These are phyloP conservation scores for Trichocomaceae sp. DNA, from an alignment of 2,329 filamentous ascomycete species.

Conservation along the genomic window DNA sequence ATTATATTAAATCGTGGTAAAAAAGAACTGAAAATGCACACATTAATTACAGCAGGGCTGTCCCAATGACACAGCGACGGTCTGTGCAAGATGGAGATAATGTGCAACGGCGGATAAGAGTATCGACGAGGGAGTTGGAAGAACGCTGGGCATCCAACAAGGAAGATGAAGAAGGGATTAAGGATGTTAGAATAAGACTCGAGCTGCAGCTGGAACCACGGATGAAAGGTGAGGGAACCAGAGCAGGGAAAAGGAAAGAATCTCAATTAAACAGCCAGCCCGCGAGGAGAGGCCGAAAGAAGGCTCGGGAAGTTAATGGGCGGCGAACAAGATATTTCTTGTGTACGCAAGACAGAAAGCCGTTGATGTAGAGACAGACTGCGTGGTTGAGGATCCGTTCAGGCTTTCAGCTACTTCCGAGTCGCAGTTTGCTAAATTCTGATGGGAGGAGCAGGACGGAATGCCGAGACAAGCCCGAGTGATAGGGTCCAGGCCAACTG, in stretches of 20 bases:
- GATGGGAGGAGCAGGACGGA: slow-evolving; percentile 1
- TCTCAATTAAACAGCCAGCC: neutral
- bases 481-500: slow-evolving; percentile 13
- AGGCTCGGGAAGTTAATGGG: slow-evolving; percentile 7
- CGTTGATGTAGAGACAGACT: neutral
- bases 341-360: neutral
- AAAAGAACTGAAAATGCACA: slow-evolving; percentile 1
- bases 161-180: slow-evolving; percentile 14
- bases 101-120: neutral
- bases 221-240: neutral
- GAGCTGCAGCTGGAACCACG: slow-evolving; percentile 8
- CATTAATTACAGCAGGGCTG: slow-evolving; percentile 6
- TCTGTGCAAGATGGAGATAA: slow-evolving; percentile 4
- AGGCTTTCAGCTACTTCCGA: neutral
- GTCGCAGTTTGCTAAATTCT: slow-evolving; percentile 1
- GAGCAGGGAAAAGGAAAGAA: neutral
- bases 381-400: neutral
- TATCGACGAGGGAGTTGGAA: slow-evolving; percentile 7
- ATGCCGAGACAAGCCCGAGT: slow-evolving; percentile 4
- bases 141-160: slow-evolving; percentile 4
- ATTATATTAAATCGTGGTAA: slow-evolving; percentile 13
- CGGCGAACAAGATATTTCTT: neutral
- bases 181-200: slow-evolving; percentile 12
- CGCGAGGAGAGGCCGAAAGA: neutral
- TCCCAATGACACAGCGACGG: slow-evolving; percentile 1